Conservation (phyloP, 23 red algal species). For the Agarophyton chilense region DNA sequence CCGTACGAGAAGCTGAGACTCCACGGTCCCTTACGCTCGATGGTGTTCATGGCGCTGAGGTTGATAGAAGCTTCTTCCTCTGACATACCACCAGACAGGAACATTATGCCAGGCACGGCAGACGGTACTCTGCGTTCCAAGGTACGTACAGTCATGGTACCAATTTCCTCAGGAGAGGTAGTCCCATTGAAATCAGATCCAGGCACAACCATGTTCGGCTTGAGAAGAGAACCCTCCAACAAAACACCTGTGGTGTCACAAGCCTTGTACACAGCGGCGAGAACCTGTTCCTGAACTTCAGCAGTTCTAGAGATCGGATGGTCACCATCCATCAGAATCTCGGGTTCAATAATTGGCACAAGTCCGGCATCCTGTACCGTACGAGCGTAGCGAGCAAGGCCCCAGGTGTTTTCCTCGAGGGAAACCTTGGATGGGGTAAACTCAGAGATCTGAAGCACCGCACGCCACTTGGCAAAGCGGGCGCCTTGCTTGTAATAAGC, state of each 20-base stretch:
- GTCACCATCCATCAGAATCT: constrained; percentile 98
- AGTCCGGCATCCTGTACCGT: constrained; percentile 93
- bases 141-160: constrained; percentile 79
- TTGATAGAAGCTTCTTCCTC: constrained; percentile 98
- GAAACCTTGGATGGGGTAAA: constrained; percentile 73
- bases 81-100: constrained; percentile 97
- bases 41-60: constrained; percentile 93
- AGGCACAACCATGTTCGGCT: constrained; percentile 97
- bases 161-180: constrained; percentile 81
- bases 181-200: constrained; percentile 85
- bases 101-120: constrained; percentile 93
- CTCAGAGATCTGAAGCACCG: constrained; percentile 94
- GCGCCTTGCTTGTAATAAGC: constrained; percentile 99
- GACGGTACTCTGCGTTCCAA: constrained; percentile 93
- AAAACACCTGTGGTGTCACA: constrained; percentile 91
- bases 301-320: constrained; percentile 86
- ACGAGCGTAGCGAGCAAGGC: constrained; percentile 94
- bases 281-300: constrained; percentile 95
- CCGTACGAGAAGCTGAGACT: constrained; percentile 96
- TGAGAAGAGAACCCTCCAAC: constrained; percentile 95
- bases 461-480: constrained; percentile 98
- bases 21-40: constrained; percentile 94
- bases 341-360: constrained; percentile 99
- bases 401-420: constrained; percentile 92
- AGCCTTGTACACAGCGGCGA: constrained; percentile 89